Evolutionary conservation across 768 basidiomycete species (phyloP).

Genomic region (Cyathus striatus): DNA sequence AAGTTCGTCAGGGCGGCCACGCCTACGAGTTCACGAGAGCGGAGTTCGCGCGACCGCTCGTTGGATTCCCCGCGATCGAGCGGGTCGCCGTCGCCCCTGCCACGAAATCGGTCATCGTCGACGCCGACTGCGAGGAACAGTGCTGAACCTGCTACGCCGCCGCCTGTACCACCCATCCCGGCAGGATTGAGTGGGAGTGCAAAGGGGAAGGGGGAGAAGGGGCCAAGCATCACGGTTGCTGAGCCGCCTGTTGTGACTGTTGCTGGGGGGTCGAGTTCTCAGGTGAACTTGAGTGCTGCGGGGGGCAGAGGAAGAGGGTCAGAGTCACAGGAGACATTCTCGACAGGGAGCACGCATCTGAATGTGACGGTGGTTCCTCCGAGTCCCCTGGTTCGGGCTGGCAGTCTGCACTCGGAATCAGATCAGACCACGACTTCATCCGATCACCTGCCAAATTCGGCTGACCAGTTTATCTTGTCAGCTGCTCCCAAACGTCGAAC

Average conservation of each 20-base stretch:
- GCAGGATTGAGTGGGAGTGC: too few species aligned
- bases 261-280: too few species aligned
- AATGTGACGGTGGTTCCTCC: conserved; percentile 43
- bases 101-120: not conserved
- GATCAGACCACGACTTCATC: conserved; percentile 10
- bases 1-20: conserved; percentile 5
- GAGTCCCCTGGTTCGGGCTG: conserved; percentile 26
- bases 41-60: not conserved
- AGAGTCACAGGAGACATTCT: too few species aligned
- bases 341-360: conserved; percentile 29
- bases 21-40: conserved; percentile 1
- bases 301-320: too few species aligned
- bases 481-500: conserved; percentile 12
- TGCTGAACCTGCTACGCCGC: conserved; percentile 20
- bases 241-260: too few species aligned
- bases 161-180: too few species aligned
- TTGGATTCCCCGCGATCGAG: not conserved
- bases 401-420: conserved; percentile 19
- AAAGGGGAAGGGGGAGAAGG: too few species aligned
- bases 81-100: not conserved
- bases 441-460: conserved; percentile 4
- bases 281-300: too few species aligned
- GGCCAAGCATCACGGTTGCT: too few species aligned
- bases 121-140: not conserved
- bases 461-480: not conserved